Evolutionary conservation across 306 rosid genomes (phyloP).

Genomic region (Argentina anserina): DNA sequence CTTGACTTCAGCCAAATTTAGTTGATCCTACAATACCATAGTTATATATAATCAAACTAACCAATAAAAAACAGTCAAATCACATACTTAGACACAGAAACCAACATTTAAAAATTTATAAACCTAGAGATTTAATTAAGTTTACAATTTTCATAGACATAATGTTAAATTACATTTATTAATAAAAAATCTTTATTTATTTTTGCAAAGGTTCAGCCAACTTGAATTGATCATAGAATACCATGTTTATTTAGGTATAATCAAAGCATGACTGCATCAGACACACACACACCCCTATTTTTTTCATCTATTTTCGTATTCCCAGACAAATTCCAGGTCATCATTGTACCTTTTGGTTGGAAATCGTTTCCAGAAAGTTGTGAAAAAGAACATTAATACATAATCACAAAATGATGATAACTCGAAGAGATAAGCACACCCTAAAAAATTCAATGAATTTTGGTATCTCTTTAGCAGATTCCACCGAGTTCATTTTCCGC

Average conservation of each 20-base stretch:
- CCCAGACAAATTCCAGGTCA: background rate
- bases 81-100: background rate
- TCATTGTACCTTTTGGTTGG: background rate
- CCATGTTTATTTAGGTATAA: too few species aligned
- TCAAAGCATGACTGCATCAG: too few species aligned
- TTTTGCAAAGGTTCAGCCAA: too few species aligned
- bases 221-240: too few species aligned
- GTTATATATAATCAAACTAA: constrained; percentile 5
- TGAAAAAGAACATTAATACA: background rate
- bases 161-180: too few species aligned
- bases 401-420: constrained; percentile 14
- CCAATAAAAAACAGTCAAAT: background rate
- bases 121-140: background rate
- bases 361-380: background rate
- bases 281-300: too few species aligned
- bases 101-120: background rate
- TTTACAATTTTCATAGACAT: too few species aligned
- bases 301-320: too few species aligned
- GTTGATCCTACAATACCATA: constrained; percentile 70
- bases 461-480: constrained; percentile 79
- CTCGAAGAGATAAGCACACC: constrained; percentile 45
- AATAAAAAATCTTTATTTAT: too few species aligned
- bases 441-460: constrained; percentile 66
- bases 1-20: constrained; percentile 78
- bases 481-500: constrained; percentile 64